Percentiles rank a stretch among this genome's conserved stretches.
These are phyloP conservation scores for carrot (Daucus carota) DNA, from an alignment of 129 eudicot species.

Conservation along the genomic window DNA sequence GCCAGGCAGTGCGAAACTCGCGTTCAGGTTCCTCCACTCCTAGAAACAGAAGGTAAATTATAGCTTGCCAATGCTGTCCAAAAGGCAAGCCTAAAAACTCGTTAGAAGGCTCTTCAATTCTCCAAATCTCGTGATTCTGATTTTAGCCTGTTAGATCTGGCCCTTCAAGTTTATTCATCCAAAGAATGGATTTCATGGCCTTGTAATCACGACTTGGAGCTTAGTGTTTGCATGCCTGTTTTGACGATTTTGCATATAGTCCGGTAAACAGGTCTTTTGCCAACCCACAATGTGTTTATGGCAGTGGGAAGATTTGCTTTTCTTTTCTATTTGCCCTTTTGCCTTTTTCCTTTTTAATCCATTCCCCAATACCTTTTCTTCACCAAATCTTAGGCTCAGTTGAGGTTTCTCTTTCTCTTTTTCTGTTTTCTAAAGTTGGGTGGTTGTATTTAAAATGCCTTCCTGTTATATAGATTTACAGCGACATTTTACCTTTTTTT, in stretches of 20 bases:
- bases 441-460: slow-evolving; percentile 10
- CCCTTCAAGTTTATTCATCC: background rate
- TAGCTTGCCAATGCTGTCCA: slow-evolving; percentile 8
- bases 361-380: slow-evolving; percentile 8
- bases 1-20: slow-evolving; percentile 30
- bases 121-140: background rate
- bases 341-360: background rate
- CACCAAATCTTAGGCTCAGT: slow-evolving; percentile 1
- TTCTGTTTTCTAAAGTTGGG: slow-evolving; percentile 4
- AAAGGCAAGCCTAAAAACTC: slow-evolving; percentile 1
- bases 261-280: slow-evolving; percentile 14
- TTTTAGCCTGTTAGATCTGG: slow-evolving; percentile 6
- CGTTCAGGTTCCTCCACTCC: slow-evolving; percentile 67
- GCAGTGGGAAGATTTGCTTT: background rate
- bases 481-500: background rate
- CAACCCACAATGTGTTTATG: slow-evolving; percentile 12
- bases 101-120: background rate
- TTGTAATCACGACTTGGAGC: background rate
- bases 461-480: slow-evolving; percentile 12
- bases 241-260: slow-evolving; percentile 10
- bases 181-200: background rate
- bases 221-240: slow-evolving; percentile 1
- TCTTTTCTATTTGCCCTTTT: background rate
- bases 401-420: background rate
- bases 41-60: slow-evolving; percentile 40